Base-by-base conservation (phyloP, 176 grass and related monocot genomes). In the Oryza nivara region DNA sequence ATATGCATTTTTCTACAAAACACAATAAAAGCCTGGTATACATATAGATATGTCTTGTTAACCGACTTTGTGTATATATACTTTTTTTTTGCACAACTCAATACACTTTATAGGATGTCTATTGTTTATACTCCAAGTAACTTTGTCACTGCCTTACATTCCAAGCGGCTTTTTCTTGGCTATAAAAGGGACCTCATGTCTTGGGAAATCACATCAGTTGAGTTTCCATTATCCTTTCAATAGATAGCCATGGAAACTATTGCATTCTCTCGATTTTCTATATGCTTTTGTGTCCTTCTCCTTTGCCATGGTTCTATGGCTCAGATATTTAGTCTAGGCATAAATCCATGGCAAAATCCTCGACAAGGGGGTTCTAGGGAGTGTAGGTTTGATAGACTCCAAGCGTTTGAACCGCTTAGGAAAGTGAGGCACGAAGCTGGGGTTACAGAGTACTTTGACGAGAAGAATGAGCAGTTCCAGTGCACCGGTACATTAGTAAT, bases 361-460 rank as follows among this genome's bases (percentile, higher is more conserved):
- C 71, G 76, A 25, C 63, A 83, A 4, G 49, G 70, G 5, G 71
- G 44, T 46, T 78, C 4, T 23, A 65, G 72, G 26, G 69, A 80
- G 35, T 90, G 88, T 13, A 83, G 72, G 11, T 56, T 90, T 9
- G 77, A 90, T 61, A 90, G 70, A 25, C 77, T 90, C 35, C 60
- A 67, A 10, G 70, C 78, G 23, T 56, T 82, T 13, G 82, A 90
- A 75, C 88, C 88, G 6, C 64, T 25, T 16, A 72, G 77, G 10
- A 68, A 35, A 11, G 78, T 90, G 46, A 68, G 75, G 35, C 74
- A 70, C 20, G 83, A 90, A 80, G 88, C 82, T 11, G 88, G 88
- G 4, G 44, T 82, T 45, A 86, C 74, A 2, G 83, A 90, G 63
- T 90, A 86, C 78, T 90, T 85, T 16, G 83, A 90, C 2, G 76